Evolutionary conservation across 345 rosid species (phyloP).

Genomic region (Camelina sativa): DNA sequence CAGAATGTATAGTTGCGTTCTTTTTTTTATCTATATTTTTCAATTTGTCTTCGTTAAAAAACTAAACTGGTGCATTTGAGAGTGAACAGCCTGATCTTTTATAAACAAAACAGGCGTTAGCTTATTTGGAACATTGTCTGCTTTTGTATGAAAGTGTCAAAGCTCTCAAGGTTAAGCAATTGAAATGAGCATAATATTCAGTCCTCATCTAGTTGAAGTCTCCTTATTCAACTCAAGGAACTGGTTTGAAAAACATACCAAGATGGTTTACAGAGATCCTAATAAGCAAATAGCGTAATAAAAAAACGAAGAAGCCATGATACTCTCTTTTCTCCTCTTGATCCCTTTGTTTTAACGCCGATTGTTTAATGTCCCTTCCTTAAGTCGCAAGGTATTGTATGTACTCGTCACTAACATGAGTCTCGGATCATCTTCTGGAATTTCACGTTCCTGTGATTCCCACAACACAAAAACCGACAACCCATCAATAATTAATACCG

Average conservation of each 20-base stretch:
- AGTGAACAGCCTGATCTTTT: constrained; percentile 34
- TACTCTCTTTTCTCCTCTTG: background rate
- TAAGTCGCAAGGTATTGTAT: constrained; percentile 49
- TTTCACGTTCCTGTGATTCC: constrained; percentile 64
- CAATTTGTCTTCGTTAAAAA: constrained; percentile 7
- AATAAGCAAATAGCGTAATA: constrained; percentile 8
- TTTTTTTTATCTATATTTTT: background rate
- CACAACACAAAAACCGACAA: constrained; percentile 21
- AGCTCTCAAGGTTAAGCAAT: constrained; percentile 16
- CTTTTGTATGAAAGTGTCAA: constrained; percentile 2
- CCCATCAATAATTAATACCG: constrained; percentile 9
- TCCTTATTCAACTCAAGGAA: constrained; percentile 30
- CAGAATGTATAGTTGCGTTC: constrained; percentile 42
- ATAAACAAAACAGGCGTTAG: constrained; percentile 39
- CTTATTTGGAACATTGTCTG: constrained; percentile 19
- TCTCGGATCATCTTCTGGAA: constrained; percentile 87
- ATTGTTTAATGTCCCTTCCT: constrained; percentile 43
- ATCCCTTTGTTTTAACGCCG: constrained; percentile 20
- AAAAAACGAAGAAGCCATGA: constrained; percentile 11
- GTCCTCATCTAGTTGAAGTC: constrained; percentile 6
- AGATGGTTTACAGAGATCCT: constrained; percentile 28
- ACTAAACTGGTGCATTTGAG: constrained; percentile 36
- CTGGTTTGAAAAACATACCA: constrained; percentile 14
- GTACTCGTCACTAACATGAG: constrained; percentile 56
- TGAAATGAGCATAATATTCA: constrained; percentile 9